A percentile compares a stretch with the other conserved stretches of the same genome.
These are phyloP conservation scores for Xylaria telfairii DNA, from an alignment of 495 filamentous ascomycete species.

Conservation along the genomic window DNA sequence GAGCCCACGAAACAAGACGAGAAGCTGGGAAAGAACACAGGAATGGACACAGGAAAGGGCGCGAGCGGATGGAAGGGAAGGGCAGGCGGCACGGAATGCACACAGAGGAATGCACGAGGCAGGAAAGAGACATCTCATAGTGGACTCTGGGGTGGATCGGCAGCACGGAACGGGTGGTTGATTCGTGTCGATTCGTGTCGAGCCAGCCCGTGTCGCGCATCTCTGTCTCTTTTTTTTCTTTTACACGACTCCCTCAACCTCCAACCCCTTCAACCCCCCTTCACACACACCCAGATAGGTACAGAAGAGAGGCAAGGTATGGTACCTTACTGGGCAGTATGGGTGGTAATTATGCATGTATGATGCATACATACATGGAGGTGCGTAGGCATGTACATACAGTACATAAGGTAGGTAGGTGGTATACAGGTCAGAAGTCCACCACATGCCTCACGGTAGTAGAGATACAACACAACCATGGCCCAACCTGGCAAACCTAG, in stretches of 20 bases:
- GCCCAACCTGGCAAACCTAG: too few species aligned
- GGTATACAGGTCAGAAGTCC: not conserved
- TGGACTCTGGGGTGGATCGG: conserved; percentile 5
- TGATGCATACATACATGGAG: too few species aligned
- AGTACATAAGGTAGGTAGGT: not conserved
- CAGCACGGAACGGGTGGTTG: not conserved
- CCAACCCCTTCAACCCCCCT: not conserved
- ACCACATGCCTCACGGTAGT: not conserved
- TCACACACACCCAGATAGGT: too few species aligned
- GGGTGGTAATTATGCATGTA: too few species aligned
- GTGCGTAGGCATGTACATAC: too few species aligned
- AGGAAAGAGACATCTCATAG: conserved; percentile 8
- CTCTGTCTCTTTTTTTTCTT: not conserved
- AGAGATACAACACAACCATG: not conserved
- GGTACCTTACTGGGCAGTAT: too few species aligned
- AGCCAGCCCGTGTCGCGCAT: not conserved
- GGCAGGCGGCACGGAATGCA: conserved; percentile 1
- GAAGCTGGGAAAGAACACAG: conserved; percentile 6
- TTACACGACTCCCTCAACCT: too few species aligned
- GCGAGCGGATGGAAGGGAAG: not conserved
- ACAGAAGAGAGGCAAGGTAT: too few species aligned
- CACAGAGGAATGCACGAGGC: conserved; percentile 1
- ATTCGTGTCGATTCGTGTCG: not conserved
- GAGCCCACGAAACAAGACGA: not conserved
- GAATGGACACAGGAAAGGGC: not conserved